phyloP scores from a whole-genome alignment of 2,329 filamentous ascomycete genomes.

The Sporothrix pallida region DNA sequence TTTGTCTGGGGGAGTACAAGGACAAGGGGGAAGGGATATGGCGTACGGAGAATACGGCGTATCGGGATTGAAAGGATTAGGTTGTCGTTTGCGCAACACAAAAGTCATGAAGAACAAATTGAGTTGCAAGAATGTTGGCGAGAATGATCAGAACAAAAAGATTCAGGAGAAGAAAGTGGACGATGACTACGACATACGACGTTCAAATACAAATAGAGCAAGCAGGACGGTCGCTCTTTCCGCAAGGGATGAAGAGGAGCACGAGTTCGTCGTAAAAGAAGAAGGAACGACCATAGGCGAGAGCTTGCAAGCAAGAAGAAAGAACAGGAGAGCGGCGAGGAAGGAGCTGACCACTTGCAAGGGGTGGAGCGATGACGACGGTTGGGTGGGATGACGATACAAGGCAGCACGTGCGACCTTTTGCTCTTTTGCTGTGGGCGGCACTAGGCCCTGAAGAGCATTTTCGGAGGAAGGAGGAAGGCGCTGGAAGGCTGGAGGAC shows the following conservation, averaged over 20 bases:
- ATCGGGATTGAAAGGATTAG: not conserved
- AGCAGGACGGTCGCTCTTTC: not conserved
- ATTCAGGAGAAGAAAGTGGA: not conserved
- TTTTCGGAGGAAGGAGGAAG: not conserved
- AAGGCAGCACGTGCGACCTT: constrained; percentile 23
- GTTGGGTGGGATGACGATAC: constrained; percentile 21
- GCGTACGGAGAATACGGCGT: not conserved
- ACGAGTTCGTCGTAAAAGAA: not conserved
- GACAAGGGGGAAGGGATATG: not conserved
- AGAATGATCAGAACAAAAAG: not conserved
- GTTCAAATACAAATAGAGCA: not conserved
- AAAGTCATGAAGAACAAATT: constrained; percentile 1
- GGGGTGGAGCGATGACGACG: constrained; percentile 6
- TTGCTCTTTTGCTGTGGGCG: not conserved
- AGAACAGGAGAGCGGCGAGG: not conserved
- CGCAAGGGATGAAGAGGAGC: constrained; percentile 9
- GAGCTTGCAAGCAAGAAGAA: not conserved
- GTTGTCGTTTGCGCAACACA: not conserved
- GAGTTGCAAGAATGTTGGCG: constrained; percentile 13
- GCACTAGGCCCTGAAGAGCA: constrained; percentile 4
- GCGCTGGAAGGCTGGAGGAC: constrained; percentile 1
- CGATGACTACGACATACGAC: constrained; percentile 10
- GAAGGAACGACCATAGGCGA: not conserved
- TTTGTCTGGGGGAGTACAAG: not conserved
- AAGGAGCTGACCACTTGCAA: constrained; percentile 15